phyloP scores from a whole-genome alignment of 164 flowering plant genomes.

The Taxillus chinensis region DNA sequence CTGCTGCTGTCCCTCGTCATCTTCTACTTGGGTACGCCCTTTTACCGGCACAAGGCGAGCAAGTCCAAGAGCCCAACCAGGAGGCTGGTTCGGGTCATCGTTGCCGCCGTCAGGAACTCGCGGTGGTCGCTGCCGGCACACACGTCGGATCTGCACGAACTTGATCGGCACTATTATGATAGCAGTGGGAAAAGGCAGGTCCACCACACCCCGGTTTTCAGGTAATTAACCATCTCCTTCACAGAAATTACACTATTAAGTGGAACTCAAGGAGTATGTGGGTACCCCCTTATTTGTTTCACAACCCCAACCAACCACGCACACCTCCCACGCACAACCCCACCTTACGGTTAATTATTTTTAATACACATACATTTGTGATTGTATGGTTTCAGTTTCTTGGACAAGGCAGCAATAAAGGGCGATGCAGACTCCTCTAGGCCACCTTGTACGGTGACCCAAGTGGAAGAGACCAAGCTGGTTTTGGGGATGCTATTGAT shows the following conservation, averaged over 20 bases:
- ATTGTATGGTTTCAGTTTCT: constrained; percentile 31
- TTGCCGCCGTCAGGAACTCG: constrained; percentile 27
- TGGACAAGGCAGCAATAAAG: constrained; percentile 77
- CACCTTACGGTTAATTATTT: no score
- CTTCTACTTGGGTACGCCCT: constrained; percentile 68
- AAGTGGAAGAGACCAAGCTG: constrained; percentile 71
- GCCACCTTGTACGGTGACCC: constrained; percentile 63
- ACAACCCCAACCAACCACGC: no score
- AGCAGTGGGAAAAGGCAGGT: constrained; percentile 40
- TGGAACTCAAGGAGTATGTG: no score
- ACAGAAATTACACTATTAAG: no score
- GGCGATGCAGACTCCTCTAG: constrained; percentile 15
- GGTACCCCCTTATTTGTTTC: no score
- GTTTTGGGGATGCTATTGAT: constrained; percentile 54
- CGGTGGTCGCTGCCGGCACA: constrained; percentile 19
- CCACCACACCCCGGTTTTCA: constrained; percentile 53
- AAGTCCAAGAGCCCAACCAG: constrained; percentile 47
- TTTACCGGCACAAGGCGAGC: constrained; percentile 63
- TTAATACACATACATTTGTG: no score
- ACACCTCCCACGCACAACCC: no score
- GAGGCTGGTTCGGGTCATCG: constrained; percentile 37
- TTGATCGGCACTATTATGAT: constrained; percentile 41
- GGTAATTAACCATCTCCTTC: constrained; percentile 22
- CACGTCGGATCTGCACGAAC: constrained; percentile 47
- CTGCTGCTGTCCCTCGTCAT: constrained; percentile 51